These are phyloP conservation scores for Tolypocladium inflatum DNA, from an alignment of 2,329 filamentous ascomycete species.

Conservation along the genomic window DNA sequence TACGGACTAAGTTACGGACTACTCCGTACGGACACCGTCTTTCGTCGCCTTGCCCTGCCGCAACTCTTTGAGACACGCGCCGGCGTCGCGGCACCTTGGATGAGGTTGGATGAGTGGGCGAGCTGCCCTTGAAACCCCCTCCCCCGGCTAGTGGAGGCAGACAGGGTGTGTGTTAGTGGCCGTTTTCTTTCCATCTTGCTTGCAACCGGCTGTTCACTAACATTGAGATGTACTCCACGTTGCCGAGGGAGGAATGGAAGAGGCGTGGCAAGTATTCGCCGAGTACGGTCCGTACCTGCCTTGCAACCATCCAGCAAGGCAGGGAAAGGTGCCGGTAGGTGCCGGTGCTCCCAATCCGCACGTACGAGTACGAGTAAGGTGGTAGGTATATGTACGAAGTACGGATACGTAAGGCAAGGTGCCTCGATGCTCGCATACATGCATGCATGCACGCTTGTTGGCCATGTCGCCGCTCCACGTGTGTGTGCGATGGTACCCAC, in stretches of 20 bases:
- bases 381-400: not conserved
- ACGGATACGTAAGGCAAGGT: not conserved
- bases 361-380: too few relatives aligned
- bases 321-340: not conserved
- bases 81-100: not conserved
- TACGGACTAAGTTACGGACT: too few relatives aligned
- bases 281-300: not conserved
- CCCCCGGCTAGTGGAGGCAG: not conserved
- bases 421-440: not conserved
- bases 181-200: not conserved
- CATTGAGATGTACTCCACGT: not conserved
- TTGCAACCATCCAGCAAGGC: not conserved
- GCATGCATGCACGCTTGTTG: not conserved
- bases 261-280: not conserved
- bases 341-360: too few relatives aligned
- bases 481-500: not conserved
- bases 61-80: not conserved
- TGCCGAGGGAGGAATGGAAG: not conserved
- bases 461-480: not conserved
- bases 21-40: not conserved
- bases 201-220: not conserved
- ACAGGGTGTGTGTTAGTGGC: not conserved
- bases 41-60: too few relatives aligned
- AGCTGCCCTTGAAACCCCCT: not conserved
- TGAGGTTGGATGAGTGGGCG: not conserved